These are phyloP conservation scores for Hypoxylon sp. DNA, from an alignment of 2,329 filamentous ascomycete genomes.

Conservation along the genomic window DNA sequence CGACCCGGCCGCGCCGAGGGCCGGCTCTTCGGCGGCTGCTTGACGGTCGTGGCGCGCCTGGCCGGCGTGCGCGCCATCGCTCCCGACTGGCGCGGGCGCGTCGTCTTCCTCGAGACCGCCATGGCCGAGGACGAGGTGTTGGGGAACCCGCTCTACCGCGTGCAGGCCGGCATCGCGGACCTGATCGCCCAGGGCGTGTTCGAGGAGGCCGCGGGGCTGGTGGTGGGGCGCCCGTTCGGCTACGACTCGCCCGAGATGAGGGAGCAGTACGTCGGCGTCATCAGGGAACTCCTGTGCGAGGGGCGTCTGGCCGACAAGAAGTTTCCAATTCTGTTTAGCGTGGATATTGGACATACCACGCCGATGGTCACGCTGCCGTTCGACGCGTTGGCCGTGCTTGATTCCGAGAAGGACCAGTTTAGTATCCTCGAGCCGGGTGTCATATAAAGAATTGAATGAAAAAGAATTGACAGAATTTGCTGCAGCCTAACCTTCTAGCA, in stretches of 20 bases:
- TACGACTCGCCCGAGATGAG: slow-evolving; percentile 47
- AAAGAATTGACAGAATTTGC: no score
- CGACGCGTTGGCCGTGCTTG: slow-evolving; percentile 49
- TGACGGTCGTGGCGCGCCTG: slow-evolving; percentile 51
- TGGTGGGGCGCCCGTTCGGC: slow-evolving; percentile 53
- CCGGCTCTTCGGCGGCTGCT: slow-evolving; percentile 53
- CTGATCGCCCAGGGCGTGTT: slow-evolving; percentile 53
- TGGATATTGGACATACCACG: slow-evolving; percentile 54
- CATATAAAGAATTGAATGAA: slow-evolving; percentile 1
- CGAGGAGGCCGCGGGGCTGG: slow-evolving; percentile 51
- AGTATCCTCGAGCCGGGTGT: slow-evolving; percentile 40
- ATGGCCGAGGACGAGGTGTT: slow-evolving; percentile 41
- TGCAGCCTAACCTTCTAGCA: no score
- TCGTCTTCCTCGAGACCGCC: slow-evolving; percentile 54
- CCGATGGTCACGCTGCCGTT: slow-evolving; percentile 53
- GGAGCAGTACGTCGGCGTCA: slow-evolving; percentile 42
- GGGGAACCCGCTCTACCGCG: slow-evolving; percentile 41
- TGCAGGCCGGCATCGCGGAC: slow-evolving; percentile 50
- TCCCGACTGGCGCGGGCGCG: slow-evolving; percentile 50
- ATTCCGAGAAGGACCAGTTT: slow-evolving; percentile 50
- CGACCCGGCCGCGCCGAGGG: slow-evolving; percentile 50
- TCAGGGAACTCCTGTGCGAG: slow-evolving; percentile 49
- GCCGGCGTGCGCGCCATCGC: slow-evolving; percentile 45
- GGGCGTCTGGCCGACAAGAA: slow-evolving; percentile 40
- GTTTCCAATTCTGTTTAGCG: slow-evolving; percentile 53